A percentile compares a stretch with the other conserved stretches of the same genome.
These are phyloP conservation scores for Stephania cephalantha DNA, from an alignment of 164 flowering plant genomes.

Conservation along the genomic window DNA sequence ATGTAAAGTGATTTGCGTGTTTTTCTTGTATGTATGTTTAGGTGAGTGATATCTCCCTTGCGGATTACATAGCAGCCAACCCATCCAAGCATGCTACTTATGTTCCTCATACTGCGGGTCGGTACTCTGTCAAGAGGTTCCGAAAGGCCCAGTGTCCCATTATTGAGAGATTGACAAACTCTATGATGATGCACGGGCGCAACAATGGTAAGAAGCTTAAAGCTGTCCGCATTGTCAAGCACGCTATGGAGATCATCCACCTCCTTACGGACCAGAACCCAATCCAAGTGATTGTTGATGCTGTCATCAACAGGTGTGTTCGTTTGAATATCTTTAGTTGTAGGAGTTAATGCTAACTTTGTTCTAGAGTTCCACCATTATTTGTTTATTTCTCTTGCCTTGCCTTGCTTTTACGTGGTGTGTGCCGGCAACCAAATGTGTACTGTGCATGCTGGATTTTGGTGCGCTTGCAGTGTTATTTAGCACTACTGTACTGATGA, in stretches of 20 bases:
- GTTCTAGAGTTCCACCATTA: neutral
- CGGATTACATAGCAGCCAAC: slow-evolving; percentile 23
- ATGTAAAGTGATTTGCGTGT: no score
- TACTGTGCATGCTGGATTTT: no score
- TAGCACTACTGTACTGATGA: neutral
- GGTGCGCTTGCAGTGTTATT: neutral
- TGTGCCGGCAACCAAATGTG: no score
- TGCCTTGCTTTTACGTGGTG: neutral
- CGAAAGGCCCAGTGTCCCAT: slow-evolving; percentile 33
- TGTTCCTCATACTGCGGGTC: slow-evolving; percentile 32
- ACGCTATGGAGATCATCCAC: slow-evolving; percentile 35
- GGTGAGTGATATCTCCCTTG: slow-evolving; percentile 29
- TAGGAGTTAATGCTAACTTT: neutral
- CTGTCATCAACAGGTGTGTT: slow-evolving; percentile 30
- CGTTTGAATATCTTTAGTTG: neutral
- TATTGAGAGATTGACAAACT: slow-evolving; percentile 32
- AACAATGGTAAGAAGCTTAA: slow-evolving; percentile 36
- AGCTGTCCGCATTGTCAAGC: slow-evolving; percentile 33
- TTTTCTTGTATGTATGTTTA: neutral
- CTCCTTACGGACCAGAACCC: slow-evolving; percentile 31
- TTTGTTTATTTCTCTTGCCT: neutral
- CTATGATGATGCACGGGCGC: slow-evolving; percentile 36
- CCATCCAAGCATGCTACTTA: slow-evolving; percentile 30
- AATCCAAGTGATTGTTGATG: slow-evolving; percentile 34
- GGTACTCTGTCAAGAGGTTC: slow-evolving; percentile 29